Base-by-base conservation (phyloP, 139 green algal genomes). In the Micromonas pusilla region DNA sequence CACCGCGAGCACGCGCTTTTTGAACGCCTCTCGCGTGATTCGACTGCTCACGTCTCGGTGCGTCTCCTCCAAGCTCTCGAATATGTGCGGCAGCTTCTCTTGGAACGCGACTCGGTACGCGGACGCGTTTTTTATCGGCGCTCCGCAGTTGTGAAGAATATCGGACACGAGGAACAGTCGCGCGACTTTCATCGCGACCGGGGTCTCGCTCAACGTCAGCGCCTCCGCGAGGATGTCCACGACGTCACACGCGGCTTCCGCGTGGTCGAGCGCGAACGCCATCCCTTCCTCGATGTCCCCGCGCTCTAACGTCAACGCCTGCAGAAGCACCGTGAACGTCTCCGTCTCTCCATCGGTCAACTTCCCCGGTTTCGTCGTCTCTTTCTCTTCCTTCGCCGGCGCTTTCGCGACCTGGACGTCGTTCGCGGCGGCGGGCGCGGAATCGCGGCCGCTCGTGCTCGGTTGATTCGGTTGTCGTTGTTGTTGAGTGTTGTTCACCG, bases 81-180 rank as follows among this genome's bases (percentile, higher is more conserved):
- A 70, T 9, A 70, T 70, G 30, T 9, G 28, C 13, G 94, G 92
- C 72, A 98, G 83, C 34, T 80, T 79, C 3, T 86, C 86, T 83
- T 98, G 86, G 64, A 97, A 79, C 19, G 19, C 79, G 33, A 68
- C 86, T 32, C 93, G 85, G 86, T 93, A 97, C 20, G 88, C 83
- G 0, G 85, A 91, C 0, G 93, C 94, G 78, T 97, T 97, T 60
- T 91, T 84, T 62, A 97, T 91, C 23, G 91, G 87, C 23, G 90
- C 90, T 52, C 87, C 92, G 75, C 78, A 86, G 86, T 97, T 98
- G 89, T 97, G 91, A 67, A 98, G 87, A 31, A 98, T 90, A 86
- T 98, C 94, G 5, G 85, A 94, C 6, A 93, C 85, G 16, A 98
- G 85, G 84, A 96, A 96, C 32, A 98, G 89, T 45, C 91, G 62